Evolutionary conservation across 2,329 filamentous ascomycete species (phyloP), one percentile per base, ranked within the genome.

Genomic region (Fusarium gaditjirri): DNA sequence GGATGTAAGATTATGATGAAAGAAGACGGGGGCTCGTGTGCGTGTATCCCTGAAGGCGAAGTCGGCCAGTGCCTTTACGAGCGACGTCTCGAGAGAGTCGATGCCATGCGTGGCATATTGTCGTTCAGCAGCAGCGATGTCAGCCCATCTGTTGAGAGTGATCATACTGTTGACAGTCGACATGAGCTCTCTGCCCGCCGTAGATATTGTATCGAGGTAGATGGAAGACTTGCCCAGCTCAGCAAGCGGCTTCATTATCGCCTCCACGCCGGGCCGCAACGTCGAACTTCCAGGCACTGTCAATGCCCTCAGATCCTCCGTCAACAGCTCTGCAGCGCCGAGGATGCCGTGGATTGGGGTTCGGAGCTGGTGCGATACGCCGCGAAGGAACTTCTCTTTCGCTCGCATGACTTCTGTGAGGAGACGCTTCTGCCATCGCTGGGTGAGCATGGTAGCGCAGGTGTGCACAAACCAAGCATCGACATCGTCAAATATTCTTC

Each of bases 341-440:
- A 86, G 77, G 5, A 86, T 84, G 0, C 84, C 84, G 38, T 86
- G 84, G 8, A 86, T 84, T 0, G 84, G 84, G 1, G 84, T 86
- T 41, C 84, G 80, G 1, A 86, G 80, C 39, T 86, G 83, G 57
- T 86, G 84, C 0, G 83, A 85, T 13, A 86, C 81, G 1, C 84
- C 82, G 8, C 84, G 79, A 2, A 86, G 75, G 60, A 86, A 86
- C 6, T 74, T 80, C 4, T 85, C 83, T 57, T 85, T 86, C 0
- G 83, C 83, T 17, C 75, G 73, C 61, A 85, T 78, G 0, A 82
- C 84, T 65, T 86, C 83, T 29, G 78, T 72, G 0, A 86, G 70
- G 16, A 80, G 70, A 4, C 71, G 76, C 23, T 81, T 80, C 33
- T 85, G 84, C 73, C 81, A 81, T 25, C 77, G 78, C 7, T 81